phyloP scores from a whole-genome alignment of 805 yeast genomes.

The Saturnispora serradocipensis region DNA sequence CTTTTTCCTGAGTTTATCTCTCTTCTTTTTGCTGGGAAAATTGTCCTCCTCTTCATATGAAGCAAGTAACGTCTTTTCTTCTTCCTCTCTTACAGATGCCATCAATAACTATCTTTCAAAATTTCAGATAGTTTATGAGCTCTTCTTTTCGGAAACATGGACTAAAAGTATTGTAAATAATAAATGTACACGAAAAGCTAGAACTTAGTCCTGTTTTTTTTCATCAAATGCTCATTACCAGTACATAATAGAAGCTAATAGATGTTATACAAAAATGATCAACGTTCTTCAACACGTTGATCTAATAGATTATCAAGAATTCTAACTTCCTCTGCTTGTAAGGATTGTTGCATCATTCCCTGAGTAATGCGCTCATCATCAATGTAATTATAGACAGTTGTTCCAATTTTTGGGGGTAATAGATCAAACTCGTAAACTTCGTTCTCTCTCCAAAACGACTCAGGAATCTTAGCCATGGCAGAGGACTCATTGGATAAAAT shows the following conservation, averaged over 20 bases:
- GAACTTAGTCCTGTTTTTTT: neutral
- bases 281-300: conserved; percentile 11
- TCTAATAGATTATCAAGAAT: conserved; percentile 19
- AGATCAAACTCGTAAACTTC: conserved; percentile 65
- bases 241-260: neutral
- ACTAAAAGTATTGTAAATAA: neutral
- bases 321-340: conserved; percentile 20
- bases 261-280: neutral
- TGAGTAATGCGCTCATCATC: conserved; percentile 39
- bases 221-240: neutral
- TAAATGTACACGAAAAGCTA: neutral
- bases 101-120: neutral
- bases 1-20: conserved; percentile 3
- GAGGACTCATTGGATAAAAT: conserved; percentile 63
- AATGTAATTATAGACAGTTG: conserved; percentile 34
- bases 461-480: conserved; percentile 63
- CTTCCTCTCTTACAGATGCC: neutral
- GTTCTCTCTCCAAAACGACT: conserved; percentile 47
- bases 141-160: neutral
- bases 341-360: conserved; percentile 25
- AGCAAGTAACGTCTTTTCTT: neutral
- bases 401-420: conserved; percentile 53
- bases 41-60: conserved; percentile 2
- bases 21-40: conserved; percentile 9
- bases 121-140: neutral